Evolutionary conservation across 495 filamentous ascomycete species (phyloP).

Genomic region (Trypethelium eluteriae): DNA sequence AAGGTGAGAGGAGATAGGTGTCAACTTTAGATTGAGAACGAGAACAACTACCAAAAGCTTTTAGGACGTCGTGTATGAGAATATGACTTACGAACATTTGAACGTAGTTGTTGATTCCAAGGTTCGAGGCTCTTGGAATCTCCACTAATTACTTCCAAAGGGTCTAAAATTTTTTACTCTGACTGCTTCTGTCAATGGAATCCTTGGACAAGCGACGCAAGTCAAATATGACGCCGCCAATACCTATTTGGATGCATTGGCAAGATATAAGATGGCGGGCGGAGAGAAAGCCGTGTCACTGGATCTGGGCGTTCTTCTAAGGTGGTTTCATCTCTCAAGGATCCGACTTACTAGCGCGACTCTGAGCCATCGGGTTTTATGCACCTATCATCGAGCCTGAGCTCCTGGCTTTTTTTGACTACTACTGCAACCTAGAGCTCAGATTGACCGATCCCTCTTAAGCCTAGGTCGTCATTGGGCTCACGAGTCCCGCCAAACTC

Average conservation of each 20-base stretch:
- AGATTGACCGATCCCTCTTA: background rate
- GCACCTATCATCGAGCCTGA: background rate
- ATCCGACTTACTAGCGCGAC: background rate
- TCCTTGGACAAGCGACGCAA: constrained; percentile 16
- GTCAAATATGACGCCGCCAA: constrained; percentile 18
- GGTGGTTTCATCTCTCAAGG: constrained; percentile 13
- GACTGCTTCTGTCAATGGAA: constrained; percentile 15
- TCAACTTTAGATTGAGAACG: background rate
- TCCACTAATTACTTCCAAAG: constrained; percentile 10
- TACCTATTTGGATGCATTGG: constrained; percentile 16
- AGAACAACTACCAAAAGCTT: background rate
- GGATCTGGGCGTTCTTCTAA: constrained; percentile 14
- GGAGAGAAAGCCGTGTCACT: constrained; percentile 15
- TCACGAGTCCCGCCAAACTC: constrained; percentile 12
- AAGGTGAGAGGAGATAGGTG: background rate
- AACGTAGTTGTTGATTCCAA: constrained; percentile 5
- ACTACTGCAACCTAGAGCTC: constrained; percentile 12
- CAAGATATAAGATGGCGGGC: constrained; percentile 6
- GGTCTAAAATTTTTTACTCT: constrained; percentile 18
- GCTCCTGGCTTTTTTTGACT: constrained; percentile 14
- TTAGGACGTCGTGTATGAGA: constrained; percentile 12
- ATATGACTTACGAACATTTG: constrained; percentile 11
- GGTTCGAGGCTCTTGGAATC: constrained; percentile 16
- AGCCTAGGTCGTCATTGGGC: constrained; percentile 19
- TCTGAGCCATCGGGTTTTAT: background rate